These are phyloP conservation scores for Alternaria tenuissima DNA, from an alignment of 2,329 filamentous ascomycete genomes.

Conservation along the genomic window DNA sequence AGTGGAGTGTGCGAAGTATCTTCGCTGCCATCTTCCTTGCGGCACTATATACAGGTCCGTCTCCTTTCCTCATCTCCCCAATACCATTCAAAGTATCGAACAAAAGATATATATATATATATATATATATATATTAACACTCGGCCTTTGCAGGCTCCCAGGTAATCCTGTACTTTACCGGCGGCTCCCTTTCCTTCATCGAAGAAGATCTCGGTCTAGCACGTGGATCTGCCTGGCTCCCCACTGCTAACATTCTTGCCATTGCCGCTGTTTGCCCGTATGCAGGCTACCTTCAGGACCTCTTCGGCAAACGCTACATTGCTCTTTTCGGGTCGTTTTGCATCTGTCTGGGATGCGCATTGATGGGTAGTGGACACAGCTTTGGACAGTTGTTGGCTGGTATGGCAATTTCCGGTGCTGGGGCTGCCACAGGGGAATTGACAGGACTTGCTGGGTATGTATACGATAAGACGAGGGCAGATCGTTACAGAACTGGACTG, in stretches of 20 bases:
- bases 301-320: conserved; percentile 49
- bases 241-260: conserved; percentile 47
- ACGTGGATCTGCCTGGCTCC: conserved; percentile 41
- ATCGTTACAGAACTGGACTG: neutral
- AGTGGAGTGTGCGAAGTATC: conserved; percentile 46
- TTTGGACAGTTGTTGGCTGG: conserved; percentile 47
- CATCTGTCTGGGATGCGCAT: conserved; percentile 41
- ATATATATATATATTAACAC: neutral
- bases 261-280: conserved; percentile 47
- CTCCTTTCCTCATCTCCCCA: neutral
- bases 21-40: conserved; percentile 49
- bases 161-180: conserved; percentile 46
- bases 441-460: conserved; percentile 48
- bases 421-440: conserved; percentile 46
- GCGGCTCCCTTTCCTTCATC: conserved; percentile 44
- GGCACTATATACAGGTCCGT: conserved; percentile 47
- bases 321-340: conserved; percentile 43
- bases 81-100: too few relatives aligned
- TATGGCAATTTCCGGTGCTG: conserved; percentile 46
- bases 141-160: conserved; percentile 37
- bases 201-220: conserved; percentile 35
- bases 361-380: conserved; percentile 40
- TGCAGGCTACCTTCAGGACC: conserved; percentile 47
- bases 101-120: neutral
- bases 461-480: neutral